Evolutionary conservation across 176 grass and related monocot species (phyloP).

Genomic region (Oryza officinalis): DNA sequence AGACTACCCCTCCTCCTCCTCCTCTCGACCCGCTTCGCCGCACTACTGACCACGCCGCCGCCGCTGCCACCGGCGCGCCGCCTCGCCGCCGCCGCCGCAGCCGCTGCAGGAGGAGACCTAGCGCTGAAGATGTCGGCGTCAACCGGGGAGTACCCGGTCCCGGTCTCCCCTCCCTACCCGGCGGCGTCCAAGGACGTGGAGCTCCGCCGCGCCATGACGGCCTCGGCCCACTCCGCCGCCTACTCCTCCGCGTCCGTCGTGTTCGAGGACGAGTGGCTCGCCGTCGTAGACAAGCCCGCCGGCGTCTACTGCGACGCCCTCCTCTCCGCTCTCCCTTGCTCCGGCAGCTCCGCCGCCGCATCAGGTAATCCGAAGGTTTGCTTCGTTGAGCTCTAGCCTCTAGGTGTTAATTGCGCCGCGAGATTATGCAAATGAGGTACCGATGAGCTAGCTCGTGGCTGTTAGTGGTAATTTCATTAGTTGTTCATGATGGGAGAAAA

Average conservation of each 20-base stretch:
- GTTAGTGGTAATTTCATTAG: not conserved
- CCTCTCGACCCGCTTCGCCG: not conserved
- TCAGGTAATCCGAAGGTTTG: not conserved
- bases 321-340: slow-evolving; percentile 54
- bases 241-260: slow-evolving; percentile 44
- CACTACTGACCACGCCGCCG: not conserved
- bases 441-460: not conserved
- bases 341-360: not conserved
- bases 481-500: slow-evolving; percentile 4
- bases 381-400: slow-evolving; percentile 12
- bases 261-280: slow-evolving; percentile 85
- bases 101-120: not conserved
- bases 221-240: slow-evolving; percentile 52
- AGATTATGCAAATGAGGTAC: not conserved
- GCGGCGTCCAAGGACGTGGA: slow-evolving; percentile 80
- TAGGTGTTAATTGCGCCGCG: not conserved
- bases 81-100: not conserved
- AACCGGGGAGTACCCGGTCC: slow-evolving; percentile 47
- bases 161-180: slow-evolving; percentile 79
- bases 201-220: slow-evolving; percentile 79
- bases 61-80: not conserved
- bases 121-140: slow-evolving; percentile 9
- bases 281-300: slow-evolving; percentile 77
- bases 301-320: slow-evolving; percentile 85
- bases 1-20: slow-evolving; percentile 44